Conservation (phyloP, 2,329 filamentous ascomycete species). For the Alternaria solani region DNA sequence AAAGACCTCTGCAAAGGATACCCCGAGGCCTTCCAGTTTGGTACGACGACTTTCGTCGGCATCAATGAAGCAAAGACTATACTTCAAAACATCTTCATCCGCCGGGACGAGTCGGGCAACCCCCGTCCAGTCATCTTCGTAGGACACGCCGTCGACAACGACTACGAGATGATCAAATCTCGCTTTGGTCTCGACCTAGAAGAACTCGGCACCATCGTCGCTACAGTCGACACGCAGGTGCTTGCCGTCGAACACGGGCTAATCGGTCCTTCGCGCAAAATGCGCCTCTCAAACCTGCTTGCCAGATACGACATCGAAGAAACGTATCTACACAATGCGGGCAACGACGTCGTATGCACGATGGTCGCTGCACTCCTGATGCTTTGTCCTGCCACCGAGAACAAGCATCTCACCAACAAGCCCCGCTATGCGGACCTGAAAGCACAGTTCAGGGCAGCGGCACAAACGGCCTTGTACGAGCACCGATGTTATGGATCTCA, state of each 20-base stretch:
- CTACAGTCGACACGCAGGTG: slow-evolving; percentile 29
- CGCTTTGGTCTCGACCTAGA: slow-evolving; percentile 25
- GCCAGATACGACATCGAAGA: slow-evolving; percentile 4
- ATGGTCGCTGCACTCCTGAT: slow-evolving; percentile 17
- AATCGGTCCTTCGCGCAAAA: not conserved
- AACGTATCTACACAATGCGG: slow-evolving; percentile 24
- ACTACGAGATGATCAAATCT: slow-evolving; percentile 23
- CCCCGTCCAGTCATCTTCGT: slow-evolving; percentile 29
- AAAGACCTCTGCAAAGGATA: slow-evolving; percentile 14
- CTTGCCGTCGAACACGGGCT: slow-evolving; percentile 23
- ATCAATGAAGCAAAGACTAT: slow-evolving; percentile 8
- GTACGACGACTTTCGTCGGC: slow-evolving; percentile 23
- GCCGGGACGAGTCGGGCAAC: not conserved
- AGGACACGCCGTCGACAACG: slow-evolving; percentile 29
- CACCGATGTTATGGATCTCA: not conserved
- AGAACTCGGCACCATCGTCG: slow-evolving; percentile 17
- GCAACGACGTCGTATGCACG: slow-evolving; percentile 24
- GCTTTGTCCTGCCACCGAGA: not conserved
- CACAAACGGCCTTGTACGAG: not conserved
- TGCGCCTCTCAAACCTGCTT: slow-evolving; percentile 13
- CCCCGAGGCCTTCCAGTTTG: slow-evolving; percentile 27
- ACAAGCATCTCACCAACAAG: not conserved
- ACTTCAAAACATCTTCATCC: slow-evolving; percentile 14
- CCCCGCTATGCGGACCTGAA: not conserved
- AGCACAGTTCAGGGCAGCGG: not conserved